phyloP scores from a whole-genome alignment of 106 monocot genomes.

The Gastrodia elata region DNA sequence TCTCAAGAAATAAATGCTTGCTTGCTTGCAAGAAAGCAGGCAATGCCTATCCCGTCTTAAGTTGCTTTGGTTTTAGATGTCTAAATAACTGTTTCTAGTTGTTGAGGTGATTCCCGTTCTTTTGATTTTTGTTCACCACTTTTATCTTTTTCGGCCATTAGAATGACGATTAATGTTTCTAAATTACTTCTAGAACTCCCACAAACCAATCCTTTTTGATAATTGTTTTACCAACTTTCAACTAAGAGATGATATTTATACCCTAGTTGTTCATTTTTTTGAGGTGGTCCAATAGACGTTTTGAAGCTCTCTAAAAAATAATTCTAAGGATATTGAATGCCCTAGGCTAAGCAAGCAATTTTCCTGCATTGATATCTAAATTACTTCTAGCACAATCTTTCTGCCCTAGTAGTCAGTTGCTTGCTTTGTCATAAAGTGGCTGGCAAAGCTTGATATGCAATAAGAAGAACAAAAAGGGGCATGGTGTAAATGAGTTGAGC shows the following conservation, averaged over 20 bases:
- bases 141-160: too few species aligned
- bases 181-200: background rate
- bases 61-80: too few species aligned
- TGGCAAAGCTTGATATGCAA: background rate
- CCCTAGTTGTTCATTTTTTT: background rate
- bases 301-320: background rate
- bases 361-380: background rate
- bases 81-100: too few species aligned
- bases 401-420: background rate
- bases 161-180: too few species aligned
- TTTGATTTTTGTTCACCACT: too few species aligned
- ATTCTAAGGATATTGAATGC: background rate
- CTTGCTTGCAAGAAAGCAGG: too few species aligned
- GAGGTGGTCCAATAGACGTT: background rate
- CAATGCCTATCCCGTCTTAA: too few species aligned
- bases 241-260: background rate
- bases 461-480: too few species aligned
- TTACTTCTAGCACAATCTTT: background rate
- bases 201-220: background rate
- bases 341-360: background rate
- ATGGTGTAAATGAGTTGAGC: too few species aligned
- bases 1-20: too few species aligned
- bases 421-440: background rate
- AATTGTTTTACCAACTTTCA: background rate
- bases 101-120: too few species aligned